Conservation (phyloP, 2,329 filamentous ascomycete species). For the Fusarium pseudonygamai region DNA sequence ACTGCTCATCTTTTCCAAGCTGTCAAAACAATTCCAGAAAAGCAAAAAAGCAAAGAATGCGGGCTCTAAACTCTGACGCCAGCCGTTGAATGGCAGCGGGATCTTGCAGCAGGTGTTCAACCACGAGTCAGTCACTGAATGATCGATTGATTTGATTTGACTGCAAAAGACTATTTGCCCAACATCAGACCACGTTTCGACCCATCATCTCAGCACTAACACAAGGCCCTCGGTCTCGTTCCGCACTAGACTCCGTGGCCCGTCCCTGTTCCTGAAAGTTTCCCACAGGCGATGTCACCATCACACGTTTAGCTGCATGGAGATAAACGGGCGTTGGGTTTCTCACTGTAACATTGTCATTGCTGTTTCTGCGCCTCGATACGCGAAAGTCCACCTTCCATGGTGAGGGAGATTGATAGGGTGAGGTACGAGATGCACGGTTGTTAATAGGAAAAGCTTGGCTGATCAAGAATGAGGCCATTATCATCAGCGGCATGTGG, state of each 20-base stretch:
- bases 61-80: constrained; percentile 1
- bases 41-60: background rate
- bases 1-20: constrained; percentile 24
- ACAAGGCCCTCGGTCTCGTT: constrained; percentile 21
- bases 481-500: constrained; percentile 25
- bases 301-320: constrained; percentile 6
- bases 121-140: background rate
- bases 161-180: background rate
- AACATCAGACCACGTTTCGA: constrained; percentile 19
- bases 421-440: background rate
- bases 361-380: constrained; percentile 6
- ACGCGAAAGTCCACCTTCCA: constrained; percentile 14
- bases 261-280: background rate
- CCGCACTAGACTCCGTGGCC: background rate
- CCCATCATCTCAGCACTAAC: constrained; percentile 10
- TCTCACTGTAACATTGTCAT: background rate
- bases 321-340: background rate
- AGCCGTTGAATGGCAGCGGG: constrained; percentile 15
- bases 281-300: constrained; percentile 2
- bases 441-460: constrained; percentile 9
- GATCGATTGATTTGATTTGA: background rate
- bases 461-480: constrained; percentile 37
- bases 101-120: constrained; percentile 20
- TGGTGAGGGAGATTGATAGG: background rate
- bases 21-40: constrained; percentile 23